Percentiles rank a stretch among this genome's conserved stretches.
Evolutionary conservation across 192 early-diverging fungal species (phyloP).

Genomic region (Piromyces finnis): DNA sequence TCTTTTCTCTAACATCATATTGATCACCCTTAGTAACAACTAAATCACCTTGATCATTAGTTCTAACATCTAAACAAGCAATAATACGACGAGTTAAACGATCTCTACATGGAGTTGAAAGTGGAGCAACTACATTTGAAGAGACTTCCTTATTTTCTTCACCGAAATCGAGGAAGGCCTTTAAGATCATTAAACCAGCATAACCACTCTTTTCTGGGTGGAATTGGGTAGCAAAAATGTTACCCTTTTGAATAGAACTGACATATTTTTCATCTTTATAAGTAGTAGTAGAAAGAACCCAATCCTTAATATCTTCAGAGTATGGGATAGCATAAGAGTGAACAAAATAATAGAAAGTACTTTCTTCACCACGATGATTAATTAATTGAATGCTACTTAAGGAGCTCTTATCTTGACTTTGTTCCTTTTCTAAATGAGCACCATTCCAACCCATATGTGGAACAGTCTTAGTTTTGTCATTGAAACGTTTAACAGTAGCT

Average conservation of each 20-base stretch:
- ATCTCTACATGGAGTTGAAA: conserved; percentile 13
- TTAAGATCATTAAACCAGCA: conserved; percentile 66
- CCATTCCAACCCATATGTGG: conserved; percentile 99
- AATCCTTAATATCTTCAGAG: conserved; percentile 30
- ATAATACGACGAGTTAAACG: conserved; percentile 76
- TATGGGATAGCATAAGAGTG: conserved; percentile 72
- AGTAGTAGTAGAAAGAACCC: conserved; percentile 63
- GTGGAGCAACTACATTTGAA: not conserved
- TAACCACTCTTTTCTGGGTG: conserved; percentile 96
- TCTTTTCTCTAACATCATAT: conserved; percentile 85
- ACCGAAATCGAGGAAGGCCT: conserved; percentile 53
- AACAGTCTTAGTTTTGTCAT: conserved; percentile 55
- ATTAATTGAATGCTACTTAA: not conserved
- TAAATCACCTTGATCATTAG: conserved; percentile 91
- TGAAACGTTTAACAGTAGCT: conserved; percentile 45
- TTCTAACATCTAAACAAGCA: conserved; percentile 90
- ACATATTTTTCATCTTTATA: conserved; percentile 81
- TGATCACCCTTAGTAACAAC: conserved; percentile 99
- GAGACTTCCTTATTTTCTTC: conserved; percentile 5
- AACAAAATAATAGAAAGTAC: conserved; percentile 80
- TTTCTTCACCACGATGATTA: conserved; percentile 19
- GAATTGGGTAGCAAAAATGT: conserved; percentile 95
- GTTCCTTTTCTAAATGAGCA: conserved; percentile 20
- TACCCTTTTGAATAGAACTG: conserved; percentile 57
- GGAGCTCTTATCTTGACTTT: not conserved